A percentile compares a stretch with the other conserved stretches of the same genome.
Evolutionary conservation across 495 filamentous ascomycete genomes (phyloP).

Genomic region (Neurospora tetrasperma): DNA sequence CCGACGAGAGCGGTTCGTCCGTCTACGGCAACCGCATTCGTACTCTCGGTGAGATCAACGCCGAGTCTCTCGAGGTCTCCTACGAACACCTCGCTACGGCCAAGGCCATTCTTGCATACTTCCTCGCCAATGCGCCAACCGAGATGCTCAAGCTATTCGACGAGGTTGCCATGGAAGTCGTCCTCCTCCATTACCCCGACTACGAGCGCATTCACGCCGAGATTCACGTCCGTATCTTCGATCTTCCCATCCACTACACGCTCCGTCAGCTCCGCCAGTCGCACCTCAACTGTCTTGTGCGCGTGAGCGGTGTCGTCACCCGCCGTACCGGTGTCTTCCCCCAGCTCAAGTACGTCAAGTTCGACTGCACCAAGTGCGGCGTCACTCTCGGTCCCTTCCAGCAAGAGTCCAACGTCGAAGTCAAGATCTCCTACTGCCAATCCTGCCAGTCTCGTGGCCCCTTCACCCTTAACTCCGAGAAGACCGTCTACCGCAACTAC

Average conservation of each 20-base stretch:
- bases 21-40: conserved; percentile 91
- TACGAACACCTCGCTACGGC: conserved; percentile 82
- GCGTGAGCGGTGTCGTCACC: conserved; percentile 91
- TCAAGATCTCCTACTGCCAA: conserved; percentile 93
- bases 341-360: conserved; percentile 95
- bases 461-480: conserved; percentile 92
- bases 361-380: conserved; percentile 90
- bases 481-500: conserved; percentile 99
- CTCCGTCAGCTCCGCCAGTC: conserved; percentile 92
- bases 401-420: conserved; percentile 91
- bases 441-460: conserved; percentile 95
- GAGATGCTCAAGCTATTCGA: conserved; percentile 95
- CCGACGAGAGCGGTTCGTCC: conserved; percentile 72
- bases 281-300: conserved; percentile 92
- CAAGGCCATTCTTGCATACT: conserved; percentile 96
- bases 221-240: conserved; percentile 94
- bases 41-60: conserved; percentile 91
- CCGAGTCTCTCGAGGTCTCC: conserved; percentile 90
- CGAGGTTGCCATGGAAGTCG: conserved; percentile 91
- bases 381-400: conserved; percentile 90
- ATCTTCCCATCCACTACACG: conserved; percentile 91
- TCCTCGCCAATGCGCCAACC: conserved; percentile 88
- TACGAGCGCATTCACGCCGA: conserved; percentile 97
- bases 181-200: conserved; percentile 89
- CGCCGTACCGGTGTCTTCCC: conserved; percentile 96